phyloP scores from a whole-genome alignment of 441 rosid genomes.

The Rhodomyrtus psidioides region DNA sequence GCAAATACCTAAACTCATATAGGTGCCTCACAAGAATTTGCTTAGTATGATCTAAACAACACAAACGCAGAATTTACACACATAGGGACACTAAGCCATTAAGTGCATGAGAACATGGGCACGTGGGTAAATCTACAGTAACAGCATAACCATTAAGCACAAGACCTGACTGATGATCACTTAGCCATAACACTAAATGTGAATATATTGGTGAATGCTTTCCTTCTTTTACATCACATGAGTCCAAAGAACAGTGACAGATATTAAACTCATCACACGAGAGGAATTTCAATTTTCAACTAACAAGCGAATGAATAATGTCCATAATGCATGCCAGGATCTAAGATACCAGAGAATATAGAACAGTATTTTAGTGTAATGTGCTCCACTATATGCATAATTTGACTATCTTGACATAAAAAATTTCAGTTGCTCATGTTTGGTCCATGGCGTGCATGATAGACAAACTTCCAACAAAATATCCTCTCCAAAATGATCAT shows the following conservation, averaged over 20 bases:
- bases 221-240: not conserved
- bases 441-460: not conserved
- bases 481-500: not conserved
- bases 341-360: not conserved
- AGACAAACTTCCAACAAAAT: not conserved
- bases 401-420: not conserved
- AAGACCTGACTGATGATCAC: not conserved
- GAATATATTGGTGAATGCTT: not conserved
- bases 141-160: not conserved
- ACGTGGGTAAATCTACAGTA: not conserved
- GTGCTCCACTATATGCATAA: not conserved
- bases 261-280: not conserved
- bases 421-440: not conserved
- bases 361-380: not conserved
- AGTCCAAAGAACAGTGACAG: not conserved
- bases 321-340: not conserved
- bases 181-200: not conserved
- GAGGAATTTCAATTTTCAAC: not conserved
- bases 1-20: not conserved
- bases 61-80: not conserved
- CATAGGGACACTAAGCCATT: not conserved
- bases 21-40: not conserved
- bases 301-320: not conserved
- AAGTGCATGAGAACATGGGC: not conserved
- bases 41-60: not conserved